Conservation (phyloP, 345 rosid genomes). For the Acer yangbiense region DNA sequence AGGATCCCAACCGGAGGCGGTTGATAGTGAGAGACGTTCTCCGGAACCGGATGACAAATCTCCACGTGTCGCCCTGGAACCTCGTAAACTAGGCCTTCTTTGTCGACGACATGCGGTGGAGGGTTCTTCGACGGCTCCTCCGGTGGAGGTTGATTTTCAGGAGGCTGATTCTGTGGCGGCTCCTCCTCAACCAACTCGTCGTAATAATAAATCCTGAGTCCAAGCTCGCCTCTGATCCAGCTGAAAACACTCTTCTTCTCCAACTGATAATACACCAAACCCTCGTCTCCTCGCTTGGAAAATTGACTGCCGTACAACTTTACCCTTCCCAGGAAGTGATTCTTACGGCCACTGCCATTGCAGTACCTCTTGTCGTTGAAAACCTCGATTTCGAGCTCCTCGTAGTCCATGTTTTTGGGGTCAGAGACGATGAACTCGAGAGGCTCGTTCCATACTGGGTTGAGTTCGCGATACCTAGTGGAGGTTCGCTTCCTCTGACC, state of each 20-base stretch:
- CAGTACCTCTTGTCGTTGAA: conserved; percentile 74
- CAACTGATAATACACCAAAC: conserved; percentile 67
- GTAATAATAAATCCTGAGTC: conserved; percentile 70
- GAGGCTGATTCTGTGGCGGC: conserved; percentile 32
- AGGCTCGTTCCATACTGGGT: conserved; percentile 87
- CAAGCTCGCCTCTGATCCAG: conserved; percentile 92
- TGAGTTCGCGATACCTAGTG: conserved; percentile 76
- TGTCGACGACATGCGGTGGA: conserved; percentile 47
- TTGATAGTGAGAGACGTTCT: background rate
- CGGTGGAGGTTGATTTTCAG: conserved; percentile 33
- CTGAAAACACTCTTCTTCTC: conserved; percentile 95
- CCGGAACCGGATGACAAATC: conserved; percentile 23
- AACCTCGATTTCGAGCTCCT: conserved; percentile 85
- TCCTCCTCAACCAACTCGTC: conserved; percentile 64
- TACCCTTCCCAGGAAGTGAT: conserved; percentile 87
- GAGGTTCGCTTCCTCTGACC: conserved; percentile 71
- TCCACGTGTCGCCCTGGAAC: conserved; percentile 35
- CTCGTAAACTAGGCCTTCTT: conserved; percentile 61
- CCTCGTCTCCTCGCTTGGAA: conserved; percentile 69
- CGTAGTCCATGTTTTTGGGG: conserved; percentile 68
- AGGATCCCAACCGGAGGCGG: conserved; percentile 55
- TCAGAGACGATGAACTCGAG: conserved; percentile 82
- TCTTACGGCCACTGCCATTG: conserved; percentile 79
- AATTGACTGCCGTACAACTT: conserved; percentile 89
- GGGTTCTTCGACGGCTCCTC: conserved; percentile 17